Evolutionary conservation across 2,329 filamentous ascomycete species (phyloP), one percentile per base, ranked within the genome.

Genomic region (Fusarium brachygibbosum): DNA sequence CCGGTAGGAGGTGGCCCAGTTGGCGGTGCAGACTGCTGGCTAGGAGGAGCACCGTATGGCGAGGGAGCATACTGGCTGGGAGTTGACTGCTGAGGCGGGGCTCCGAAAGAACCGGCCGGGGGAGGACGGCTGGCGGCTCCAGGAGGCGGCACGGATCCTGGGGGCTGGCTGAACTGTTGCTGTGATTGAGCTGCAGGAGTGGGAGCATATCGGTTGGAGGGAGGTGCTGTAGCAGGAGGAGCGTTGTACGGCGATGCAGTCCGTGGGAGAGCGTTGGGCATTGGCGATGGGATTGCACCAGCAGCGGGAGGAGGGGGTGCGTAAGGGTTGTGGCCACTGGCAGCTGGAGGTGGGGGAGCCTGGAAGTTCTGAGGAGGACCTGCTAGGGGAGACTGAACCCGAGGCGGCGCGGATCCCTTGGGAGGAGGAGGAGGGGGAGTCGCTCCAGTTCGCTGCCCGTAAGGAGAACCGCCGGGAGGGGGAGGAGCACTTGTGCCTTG

Each of bases 171-270:
- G 54, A 82, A 76, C 66, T 81, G 77, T 41, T 69, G 82, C 68
- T 81, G 77, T 32, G 69, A 82, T 74, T 90, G 88, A 23, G 86
- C 77, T 17, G 87, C 82, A 44, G 91, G 88, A 52, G 87, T 84
- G 14, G 92, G 91, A 16, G 92, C 90, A 78, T 97, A 97, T 74
- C 93, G 85, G 81, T 89, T 93, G 12, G 89, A 86, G 8, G 91
- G 88, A n/a, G 92, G 90, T 7, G 88, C 83, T 19, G 84, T 86
- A 31, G 90, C 83, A 9, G 93, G 92, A 55, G 94, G 92, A 37
- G 91, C 88, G 74, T 94, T 93, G 79, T 97, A 98, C 8, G 94
- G 94, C 28, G 94, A 97, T 6, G 91, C 86, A 29, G 91, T 93
- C 68, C 93, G 90, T 23, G 90, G 87, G 52, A 93, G 86, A 21